A percentile compares a stretch with the other conserved stretches of the same genome.
phyloP scores from a whole-genome alignment of 2,329 filamentous ascomycete species.

The Paecilomyces fulvus region DNA sequence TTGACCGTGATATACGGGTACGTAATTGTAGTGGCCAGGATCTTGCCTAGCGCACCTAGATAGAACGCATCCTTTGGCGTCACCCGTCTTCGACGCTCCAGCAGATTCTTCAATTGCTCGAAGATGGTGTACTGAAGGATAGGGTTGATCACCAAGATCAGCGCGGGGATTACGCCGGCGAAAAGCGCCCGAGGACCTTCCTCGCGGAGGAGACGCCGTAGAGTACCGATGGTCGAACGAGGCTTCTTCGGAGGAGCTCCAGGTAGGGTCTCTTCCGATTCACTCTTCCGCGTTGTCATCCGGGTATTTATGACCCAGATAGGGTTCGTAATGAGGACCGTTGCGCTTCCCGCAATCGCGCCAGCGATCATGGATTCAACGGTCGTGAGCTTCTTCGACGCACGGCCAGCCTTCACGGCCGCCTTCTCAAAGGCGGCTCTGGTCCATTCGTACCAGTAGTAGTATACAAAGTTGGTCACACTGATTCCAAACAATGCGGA shows the following conservation, averaged over 20 bases:
- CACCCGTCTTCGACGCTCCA: slow-evolving; percentile 69
- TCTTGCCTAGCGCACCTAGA: slow-evolving; percentile 85
- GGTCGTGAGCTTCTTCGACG: slow-evolving; percentile 75
- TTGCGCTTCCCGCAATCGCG: slow-evolving; percentile 85
- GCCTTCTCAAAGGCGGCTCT: slow-evolving; percentile 72
- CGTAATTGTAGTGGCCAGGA: slow-evolving; percentile 86
- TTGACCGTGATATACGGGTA: slow-evolving; percentile 99
- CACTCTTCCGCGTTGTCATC: slow-evolving; percentile 83
- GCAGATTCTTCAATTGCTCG: slow-evolving; percentile 88
- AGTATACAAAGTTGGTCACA: slow-evolving; percentile 99
- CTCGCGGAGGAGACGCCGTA: slow-evolving; percentile 69
- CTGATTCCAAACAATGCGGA: slow-evolving; percentile 95
- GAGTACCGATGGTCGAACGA: slow-evolving; percentile 70
- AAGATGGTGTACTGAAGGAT: slow-evolving; percentile 98
- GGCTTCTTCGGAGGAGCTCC: slow-evolving; percentile 40
- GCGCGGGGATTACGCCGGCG: slow-evolving; percentile 80
- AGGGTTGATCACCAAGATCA: slow-evolving; percentile 94
- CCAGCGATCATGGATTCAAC: slow-evolving; percentile 92
- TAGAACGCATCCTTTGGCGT: slow-evolving; percentile 84
- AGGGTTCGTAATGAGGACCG: slow-evolving; percentile 92
- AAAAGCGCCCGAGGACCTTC: slow-evolving; percentile 84
- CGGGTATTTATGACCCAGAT: slow-evolving; percentile 99
- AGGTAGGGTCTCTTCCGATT: slow-evolving; percentile 34
- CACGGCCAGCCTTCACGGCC: slow-evolving; percentile 62
- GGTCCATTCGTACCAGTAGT: slow-evolving; percentile 99